These are phyloP conservation scores for Mortierella hygrophila DNA, from an alignment of 192 early-diverging fungal genomes.

Conservation along the genomic window DNA sequence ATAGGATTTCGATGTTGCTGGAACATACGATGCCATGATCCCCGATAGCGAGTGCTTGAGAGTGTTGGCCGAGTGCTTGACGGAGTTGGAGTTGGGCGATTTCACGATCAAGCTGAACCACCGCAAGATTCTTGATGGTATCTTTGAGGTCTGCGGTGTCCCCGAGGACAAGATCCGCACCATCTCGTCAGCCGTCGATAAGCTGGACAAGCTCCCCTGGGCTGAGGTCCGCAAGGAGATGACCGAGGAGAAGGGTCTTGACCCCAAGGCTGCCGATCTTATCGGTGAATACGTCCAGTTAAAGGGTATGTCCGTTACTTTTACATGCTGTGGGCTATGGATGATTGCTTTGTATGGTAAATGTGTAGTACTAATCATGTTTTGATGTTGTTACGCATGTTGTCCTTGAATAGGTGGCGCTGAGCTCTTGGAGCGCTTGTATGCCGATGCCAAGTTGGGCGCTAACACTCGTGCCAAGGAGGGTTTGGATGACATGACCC, in stretches of 20 bases:
- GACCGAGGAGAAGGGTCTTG: slow-evolving; percentile 92
- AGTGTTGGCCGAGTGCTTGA: slow-evolving; percentile 87
- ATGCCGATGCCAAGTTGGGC: slow-evolving; percentile 72
- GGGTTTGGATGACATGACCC: slow-evolving; percentile 89
- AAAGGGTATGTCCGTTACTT: slow-evolving; percentile 60
- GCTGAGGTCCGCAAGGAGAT: slow-evolving; percentile 94
- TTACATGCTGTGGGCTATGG: background rate
- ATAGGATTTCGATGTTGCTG: slow-evolving; percentile 98
- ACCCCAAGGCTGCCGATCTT: slow-evolving; percentile 81
- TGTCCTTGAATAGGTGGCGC: slow-evolving; percentile 62
- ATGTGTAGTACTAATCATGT: background rate
- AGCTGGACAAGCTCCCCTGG: slow-evolving; percentile 98
- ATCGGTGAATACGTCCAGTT: slow-evolving; percentile 95
- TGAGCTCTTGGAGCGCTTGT: slow-evolving; percentile 84
- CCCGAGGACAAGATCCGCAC: slow-evolving; percentile 87
- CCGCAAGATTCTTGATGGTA: slow-evolving; percentile 96
- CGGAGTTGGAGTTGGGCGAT: slow-evolving; percentile 83
- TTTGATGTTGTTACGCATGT: too few species aligned
- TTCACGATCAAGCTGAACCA: slow-evolving; percentile 98
- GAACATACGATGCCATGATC: slow-evolving; percentile 95
- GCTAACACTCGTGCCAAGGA: slow-evolving; percentile 76
- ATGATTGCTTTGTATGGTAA: background rate
- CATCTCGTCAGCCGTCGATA: slow-evolving; percentile 98
- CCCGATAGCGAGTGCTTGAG: slow-evolving; percentile 93
- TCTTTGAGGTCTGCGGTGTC: slow-evolving; percentile 97